Evolutionary conservation across 2,329 filamentous ascomycete genomes (phyloP).

Genomic region (Colletotrichum magnum): DNA sequence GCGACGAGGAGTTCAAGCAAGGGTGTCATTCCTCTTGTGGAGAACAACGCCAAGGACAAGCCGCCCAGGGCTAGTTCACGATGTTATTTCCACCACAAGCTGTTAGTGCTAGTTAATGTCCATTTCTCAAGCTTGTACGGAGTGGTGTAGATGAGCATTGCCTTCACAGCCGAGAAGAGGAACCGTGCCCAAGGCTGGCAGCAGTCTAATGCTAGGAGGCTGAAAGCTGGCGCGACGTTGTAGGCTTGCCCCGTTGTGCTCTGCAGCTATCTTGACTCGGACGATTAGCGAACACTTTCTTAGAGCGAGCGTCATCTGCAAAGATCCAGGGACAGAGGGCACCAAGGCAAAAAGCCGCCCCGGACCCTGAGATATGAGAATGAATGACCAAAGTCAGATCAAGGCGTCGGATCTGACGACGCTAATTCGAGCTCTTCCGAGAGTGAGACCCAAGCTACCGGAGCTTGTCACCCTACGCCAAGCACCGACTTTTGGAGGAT

Average conservation of each 20-base stretch:
- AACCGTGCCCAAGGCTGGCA: conserved; percentile 16
- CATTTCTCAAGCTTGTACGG: too few relatives aligned
- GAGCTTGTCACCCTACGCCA: conserved; percentile 8
- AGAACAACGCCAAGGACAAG: conserved; percentile 20
- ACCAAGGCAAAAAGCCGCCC: background rate
- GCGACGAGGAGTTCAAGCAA: conserved; percentile 9
- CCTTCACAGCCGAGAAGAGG: background rate
- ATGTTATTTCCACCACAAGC: conserved; percentile 31
- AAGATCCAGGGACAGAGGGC: too few relatives aligned
- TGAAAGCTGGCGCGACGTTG: background rate
- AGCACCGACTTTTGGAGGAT: conserved; percentile 9
- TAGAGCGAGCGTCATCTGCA: too few relatives aligned
- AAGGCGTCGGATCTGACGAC: conserved; percentile 1
- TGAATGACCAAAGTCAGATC: conserved; percentile 18
- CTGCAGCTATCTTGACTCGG: too few relatives aligned
- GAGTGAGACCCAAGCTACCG: conserved; percentile 17
- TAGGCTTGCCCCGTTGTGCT: background rate
- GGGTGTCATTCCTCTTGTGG: conserved; percentile 9
- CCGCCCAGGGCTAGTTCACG: conserved; percentile 8
- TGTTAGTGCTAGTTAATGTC: background rate
- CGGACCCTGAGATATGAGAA: background rate
- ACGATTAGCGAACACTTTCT: too few relatives aligned
- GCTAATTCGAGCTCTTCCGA: background rate
- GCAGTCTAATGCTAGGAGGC: conserved; percentile 3
- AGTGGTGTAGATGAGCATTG: too few relatives aligned